These are phyloP conservation scores for Niebla homalea DNA, from an alignment of 495 filamentous ascomycete species.

Conservation along the genomic window DNA sequence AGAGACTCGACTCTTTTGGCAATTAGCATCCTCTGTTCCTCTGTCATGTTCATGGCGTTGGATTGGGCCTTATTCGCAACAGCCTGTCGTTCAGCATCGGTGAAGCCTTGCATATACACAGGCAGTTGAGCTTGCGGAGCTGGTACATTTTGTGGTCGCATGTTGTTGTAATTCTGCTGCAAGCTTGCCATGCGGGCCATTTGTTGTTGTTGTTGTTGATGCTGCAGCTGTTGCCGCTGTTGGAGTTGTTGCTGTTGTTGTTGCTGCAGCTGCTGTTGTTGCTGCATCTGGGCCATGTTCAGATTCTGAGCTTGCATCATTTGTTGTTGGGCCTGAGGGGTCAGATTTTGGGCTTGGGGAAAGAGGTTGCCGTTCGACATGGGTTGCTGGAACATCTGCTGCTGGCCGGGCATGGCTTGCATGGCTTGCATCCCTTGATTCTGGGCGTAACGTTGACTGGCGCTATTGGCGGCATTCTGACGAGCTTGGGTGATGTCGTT, in stretches of 20 bases:
- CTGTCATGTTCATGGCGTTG: slow-evolving; percentile 27
- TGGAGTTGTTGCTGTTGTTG: slow-evolving; percentile 1
- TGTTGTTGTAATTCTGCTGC: not conserved
- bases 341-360: not conserved
- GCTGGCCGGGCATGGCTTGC: slow-evolving; percentile 32
- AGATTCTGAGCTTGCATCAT: slow-evolving; percentile 10
- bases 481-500: slow-evolving; percentile 25
- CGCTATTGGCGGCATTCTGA: slow-evolving; percentile 23
- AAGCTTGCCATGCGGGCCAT: slow-evolving; percentile 13
- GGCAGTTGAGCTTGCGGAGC: not conserved
- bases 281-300: slow-evolving; percentile 1
- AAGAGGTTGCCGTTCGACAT: slow-evolving; percentile 4
- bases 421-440: slow-evolving; percentile 34
- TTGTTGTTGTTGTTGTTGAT: slow-evolving; percentile 12
- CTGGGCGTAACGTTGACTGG: slow-evolving; percentile 32
- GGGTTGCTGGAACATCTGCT: slow-evolving; percentile 28
- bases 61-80: slow-evolving; percentile 26
- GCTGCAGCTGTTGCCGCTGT: slow-evolving; percentile 20
- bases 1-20: not conserved
- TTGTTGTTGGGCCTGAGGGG: slow-evolving; percentile 6
- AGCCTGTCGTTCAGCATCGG: slow-evolving; percentile 29
- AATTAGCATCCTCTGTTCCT: slow-evolving; percentile 28
- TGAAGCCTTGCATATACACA: not conserved
- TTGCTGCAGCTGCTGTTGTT: not conserved
- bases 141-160: not conserved